Conservation (phyloP, 2,329 filamentous ascomycete species). For the Ascochyta lentis region DNA sequence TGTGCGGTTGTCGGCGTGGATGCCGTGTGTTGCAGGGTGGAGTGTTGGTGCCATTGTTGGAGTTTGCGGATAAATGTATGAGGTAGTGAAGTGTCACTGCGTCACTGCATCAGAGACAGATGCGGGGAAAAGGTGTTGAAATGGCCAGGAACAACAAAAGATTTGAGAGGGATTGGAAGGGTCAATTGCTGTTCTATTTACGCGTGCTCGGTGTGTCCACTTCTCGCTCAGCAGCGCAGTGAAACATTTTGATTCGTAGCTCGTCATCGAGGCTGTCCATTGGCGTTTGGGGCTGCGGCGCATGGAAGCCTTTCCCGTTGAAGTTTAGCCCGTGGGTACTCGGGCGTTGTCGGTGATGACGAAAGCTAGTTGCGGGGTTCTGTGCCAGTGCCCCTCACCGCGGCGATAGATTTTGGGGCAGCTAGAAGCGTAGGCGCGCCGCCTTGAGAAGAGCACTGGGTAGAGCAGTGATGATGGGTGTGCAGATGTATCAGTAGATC, state of each 20-base stretch:
- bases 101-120: neutral
- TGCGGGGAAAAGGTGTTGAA: neutral
- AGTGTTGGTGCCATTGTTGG: conserved; percentile 18
- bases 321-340: conserved; percentile 4
- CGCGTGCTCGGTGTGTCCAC: conserved; percentile 11
- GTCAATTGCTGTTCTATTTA: neutral
- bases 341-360: conserved; percentile 21
- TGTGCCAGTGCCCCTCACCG: conserved; percentile 26
- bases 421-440: neutral
- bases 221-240: conserved; percentile 19
- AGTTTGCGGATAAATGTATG: neutral
- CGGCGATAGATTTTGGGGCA: conserved; percentile 27
- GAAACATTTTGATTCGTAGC: too few relatives aligned
- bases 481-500: conserved; percentile 20
- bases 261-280: neutral
- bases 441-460: neutral
- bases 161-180: neutral
- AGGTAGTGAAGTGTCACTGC: neutral
- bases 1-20: conserved; percentile 82
- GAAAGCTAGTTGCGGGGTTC: conserved; percentile 36
- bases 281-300: conserved; percentile 11
- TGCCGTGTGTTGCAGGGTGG: conserved; percentile 71
- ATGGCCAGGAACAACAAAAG: too few relatives aligned
- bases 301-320: conserved; percentile 13
- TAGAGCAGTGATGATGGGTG: neutral